Base-by-base conservation (phyloP, 2,329 filamentous ascomycete genomes). In the Beauveria pseudobassiana region DNA sequence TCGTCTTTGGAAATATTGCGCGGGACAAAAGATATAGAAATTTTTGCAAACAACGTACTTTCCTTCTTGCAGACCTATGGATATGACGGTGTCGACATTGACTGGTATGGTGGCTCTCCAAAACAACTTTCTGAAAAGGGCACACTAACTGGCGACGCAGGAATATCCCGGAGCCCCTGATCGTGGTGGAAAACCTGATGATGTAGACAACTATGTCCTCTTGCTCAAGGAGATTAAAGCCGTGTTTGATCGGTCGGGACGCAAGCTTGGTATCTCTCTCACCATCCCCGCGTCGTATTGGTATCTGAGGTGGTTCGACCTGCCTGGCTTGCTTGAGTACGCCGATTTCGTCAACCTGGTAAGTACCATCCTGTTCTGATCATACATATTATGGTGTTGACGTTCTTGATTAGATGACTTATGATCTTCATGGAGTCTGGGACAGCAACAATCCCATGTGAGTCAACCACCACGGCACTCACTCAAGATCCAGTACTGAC, bases 351-450 rank as follows among this genome's bases (percentile, higher is more conserved):
- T 10, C 28, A 30, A 30, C 9, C 9, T 30, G 28, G 28, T 30
- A 30, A 30, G 9, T 10, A 8, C 9, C 28, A 30, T 9, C 2
- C 8, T 30, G 8, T 10, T 9, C 9, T 30, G 9, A 30, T 30
- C 9, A 30, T 8, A 30, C 28, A 30, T 30, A 30, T 30, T 30
- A 10, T 30, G 28, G 28, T 10, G 9, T 30, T 30, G 28, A 30
- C 9, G 8, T 30, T 30, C 2, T 30, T 3, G 10, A 30, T 30
- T 30, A 30, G 28, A 76, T 80, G 71, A 68, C 70, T 0, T 80
- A 80, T 43, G 77, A 80, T 61, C 64, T 74, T 1, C 71, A 81
- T 62, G 78, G 79, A 0, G 61, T 69, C 0, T 80, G 75, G 76
- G 77, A 79, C 62, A 14, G 53, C 0, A 24, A 65, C 0, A 71